These are phyloP conservation scores for Diaporthe helianthi DNA, from an alignment of 2,329 filamentous ascomycete species.

Conservation along the genomic window DNA sequence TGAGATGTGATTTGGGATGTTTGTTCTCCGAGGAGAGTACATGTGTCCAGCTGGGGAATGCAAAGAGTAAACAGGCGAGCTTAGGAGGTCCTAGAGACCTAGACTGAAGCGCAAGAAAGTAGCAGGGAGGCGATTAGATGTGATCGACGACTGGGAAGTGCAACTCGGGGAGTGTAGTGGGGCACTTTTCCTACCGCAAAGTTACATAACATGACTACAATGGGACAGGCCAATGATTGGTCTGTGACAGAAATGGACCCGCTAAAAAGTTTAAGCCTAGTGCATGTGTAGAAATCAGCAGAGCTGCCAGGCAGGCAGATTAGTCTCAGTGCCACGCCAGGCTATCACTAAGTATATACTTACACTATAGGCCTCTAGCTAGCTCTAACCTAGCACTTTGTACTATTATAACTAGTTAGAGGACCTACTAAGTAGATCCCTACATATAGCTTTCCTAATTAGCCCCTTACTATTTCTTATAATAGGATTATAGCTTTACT, in stretches of 20 bases:
- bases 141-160: conserved; percentile 27
- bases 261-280: conserved; percentile 27
- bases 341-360: no score
- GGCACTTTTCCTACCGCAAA: conserved; percentile 19
- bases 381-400: no score
- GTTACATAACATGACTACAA: conserved; percentile 6
- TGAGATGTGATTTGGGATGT: conserved; percentile 11
- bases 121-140: conserved; percentile 17
- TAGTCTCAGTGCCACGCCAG: background rate
- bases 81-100: background rate
- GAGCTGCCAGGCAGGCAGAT: background rate
- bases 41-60: conserved; percentile 1
- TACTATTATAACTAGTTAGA: no score
- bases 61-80: background rate
- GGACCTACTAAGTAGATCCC: no score
- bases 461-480: no score
- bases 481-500: no score
- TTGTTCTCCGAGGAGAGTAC: background rate
- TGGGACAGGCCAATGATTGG: background rate
- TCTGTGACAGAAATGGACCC: background rate
- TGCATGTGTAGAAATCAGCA: no score
- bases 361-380: no score
- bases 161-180: conserved; percentile 2
- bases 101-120: background rate
- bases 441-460: no score